Percentiles rank a stretch among this genome's conserved stretches.
Conservation (phyloP, 179 eudicot genomes). For the Beta macrorhiza region DNA sequence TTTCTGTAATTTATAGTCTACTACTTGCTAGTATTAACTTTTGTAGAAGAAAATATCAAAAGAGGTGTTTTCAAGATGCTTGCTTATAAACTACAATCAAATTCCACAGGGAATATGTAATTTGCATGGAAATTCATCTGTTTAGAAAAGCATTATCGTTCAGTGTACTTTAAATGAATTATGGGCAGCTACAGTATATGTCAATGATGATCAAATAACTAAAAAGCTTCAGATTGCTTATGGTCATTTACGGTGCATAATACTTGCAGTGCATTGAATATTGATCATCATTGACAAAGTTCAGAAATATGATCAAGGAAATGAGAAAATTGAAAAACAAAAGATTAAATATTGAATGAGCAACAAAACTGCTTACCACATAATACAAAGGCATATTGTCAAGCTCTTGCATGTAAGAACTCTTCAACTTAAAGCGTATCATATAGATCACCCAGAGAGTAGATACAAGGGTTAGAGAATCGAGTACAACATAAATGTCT, state of each 20-base stretch:
- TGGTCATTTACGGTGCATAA: too few species aligned
- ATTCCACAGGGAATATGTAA: neutral
- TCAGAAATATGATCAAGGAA: neutral
- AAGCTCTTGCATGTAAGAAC: conserved; percentile 50
- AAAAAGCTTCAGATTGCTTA: too few species aligned
- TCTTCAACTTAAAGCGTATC: conserved; percentile 61
- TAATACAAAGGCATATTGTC: conserved; percentile 57
- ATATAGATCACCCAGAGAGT: conserved; percentile 77
- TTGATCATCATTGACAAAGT: too few species aligned
- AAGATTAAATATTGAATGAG: neutral
- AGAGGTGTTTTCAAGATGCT: neutral
- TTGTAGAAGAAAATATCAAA: neutral
- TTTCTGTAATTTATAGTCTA: neutral
- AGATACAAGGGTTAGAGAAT: conserved; percentile 45
- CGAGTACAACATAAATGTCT: conserved; percentile 63
- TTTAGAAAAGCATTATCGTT: neutral
- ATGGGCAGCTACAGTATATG: neutral
- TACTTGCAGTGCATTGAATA: too few species aligned
- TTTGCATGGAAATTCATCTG: neutral
- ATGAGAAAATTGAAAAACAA: neutral
- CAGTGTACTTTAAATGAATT: neutral
- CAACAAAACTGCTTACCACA: conserved; percentile 41
- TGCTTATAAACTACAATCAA: neutral
- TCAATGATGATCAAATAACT: neutral
- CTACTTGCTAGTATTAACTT: too few species aligned